Base-by-base conservation (phyloP, 169 alveolate species). In the Cyclospora cayetanensis region DNA sequence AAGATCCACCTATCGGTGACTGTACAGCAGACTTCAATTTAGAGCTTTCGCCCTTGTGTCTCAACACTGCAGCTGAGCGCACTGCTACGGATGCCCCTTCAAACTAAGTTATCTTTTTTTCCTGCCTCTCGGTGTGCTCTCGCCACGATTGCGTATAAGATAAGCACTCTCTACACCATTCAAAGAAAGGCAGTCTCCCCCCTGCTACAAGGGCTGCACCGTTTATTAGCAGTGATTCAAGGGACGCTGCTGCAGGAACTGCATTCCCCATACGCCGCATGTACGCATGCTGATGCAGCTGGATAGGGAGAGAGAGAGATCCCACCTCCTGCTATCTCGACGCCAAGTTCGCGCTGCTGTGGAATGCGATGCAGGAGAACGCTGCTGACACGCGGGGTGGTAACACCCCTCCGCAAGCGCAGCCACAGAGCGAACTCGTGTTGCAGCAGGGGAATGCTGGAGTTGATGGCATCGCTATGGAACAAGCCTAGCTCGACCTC, bases 381-480 rank as follows among this genome's bases (percentile, higher is more conserved):
- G 41, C 31, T 0, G 68, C 60, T 42, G 86, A 42, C 65, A 1
- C 42, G 25, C 37, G 43, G 55, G 25, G 86, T 31, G n/a, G 86
- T 46, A 22, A 43, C 50, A 43, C 72, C 90, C 34, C 90, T 29
- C 5, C 92, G 74, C 76, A 63, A 22, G 11, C 53, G 68, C 43
- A 70, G 76, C 90, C 86, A 90, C 65, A 76, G 85, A 2, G 84
- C 60, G 42, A 90, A 77, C 7, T 90, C 93, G 65, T 90, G 83
- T 70, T 76, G 60, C 42, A 76, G 72, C n/a, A 90, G 76, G 50
- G 31, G 65, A 12, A 29, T 60, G 5, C 25, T 77, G 15, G 93
- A 50, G 34, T 90, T 90, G 39, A 90, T 76, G 39, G 93, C 90
- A 20, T 90, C 93, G 63, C 77, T 90, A 37, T 90, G 83, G 43